These are phyloP conservation scores for Xerocomellus intermedius DNA, from an alignment of 768 basidiomycete genomes.

Conservation along the genomic window DNA sequence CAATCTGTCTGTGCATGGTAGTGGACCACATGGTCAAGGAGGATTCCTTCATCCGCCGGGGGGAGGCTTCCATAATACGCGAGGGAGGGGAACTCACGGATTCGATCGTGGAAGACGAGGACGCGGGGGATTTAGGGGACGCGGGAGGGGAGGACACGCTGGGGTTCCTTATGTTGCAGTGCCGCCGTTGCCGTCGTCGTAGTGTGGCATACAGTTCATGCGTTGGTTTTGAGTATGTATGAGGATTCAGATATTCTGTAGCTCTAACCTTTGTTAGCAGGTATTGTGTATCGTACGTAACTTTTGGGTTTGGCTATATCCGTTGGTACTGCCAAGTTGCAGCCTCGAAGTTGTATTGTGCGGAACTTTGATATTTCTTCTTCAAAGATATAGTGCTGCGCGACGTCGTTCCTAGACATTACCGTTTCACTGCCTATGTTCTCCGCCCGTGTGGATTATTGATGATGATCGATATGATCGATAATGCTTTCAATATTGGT, in stretches of 20 bases:
- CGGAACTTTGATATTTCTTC: too few relatives aligned
- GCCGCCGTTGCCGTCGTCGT: slow-evolving; percentile 8
- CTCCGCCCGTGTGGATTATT: too few relatives aligned
- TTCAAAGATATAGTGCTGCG: too few relatives aligned
- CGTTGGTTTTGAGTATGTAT: background rate
- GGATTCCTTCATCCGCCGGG: slow-evolving; percentile 21
- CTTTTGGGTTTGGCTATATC: too few relatives aligned
- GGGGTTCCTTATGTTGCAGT: slow-evolving; percentile 5
- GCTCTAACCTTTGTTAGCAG: background rate
- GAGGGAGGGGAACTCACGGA: slow-evolving; percentile 32
- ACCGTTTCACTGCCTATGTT: too few relatives aligned
- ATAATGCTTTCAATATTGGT: too few relatives aligned
- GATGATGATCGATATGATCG: too few relatives aligned
- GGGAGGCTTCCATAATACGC: slow-evolving; percentile 21
- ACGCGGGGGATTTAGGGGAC: slow-evolving; percentile 31
- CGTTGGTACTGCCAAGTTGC: too few relatives aligned
- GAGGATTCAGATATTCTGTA: slow-evolving; percentile 1
- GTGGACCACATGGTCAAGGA: slow-evolving; percentile 32
- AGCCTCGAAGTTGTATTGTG: too few relatives aligned
- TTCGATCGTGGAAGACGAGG: slow-evolving; percentile 36
- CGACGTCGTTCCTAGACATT: too few relatives aligned
- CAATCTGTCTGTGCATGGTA: slow-evolving; percentile 23
- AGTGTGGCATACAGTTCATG: background rate
- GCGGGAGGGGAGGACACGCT: slow-evolving; percentile 27
- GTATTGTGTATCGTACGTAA: background rate